Evolutionary conservation across 352 stramenopile species (phyloP), one percentile per base, ranked within the genome.

Genomic region (Phytophthora sojae): DNA sequence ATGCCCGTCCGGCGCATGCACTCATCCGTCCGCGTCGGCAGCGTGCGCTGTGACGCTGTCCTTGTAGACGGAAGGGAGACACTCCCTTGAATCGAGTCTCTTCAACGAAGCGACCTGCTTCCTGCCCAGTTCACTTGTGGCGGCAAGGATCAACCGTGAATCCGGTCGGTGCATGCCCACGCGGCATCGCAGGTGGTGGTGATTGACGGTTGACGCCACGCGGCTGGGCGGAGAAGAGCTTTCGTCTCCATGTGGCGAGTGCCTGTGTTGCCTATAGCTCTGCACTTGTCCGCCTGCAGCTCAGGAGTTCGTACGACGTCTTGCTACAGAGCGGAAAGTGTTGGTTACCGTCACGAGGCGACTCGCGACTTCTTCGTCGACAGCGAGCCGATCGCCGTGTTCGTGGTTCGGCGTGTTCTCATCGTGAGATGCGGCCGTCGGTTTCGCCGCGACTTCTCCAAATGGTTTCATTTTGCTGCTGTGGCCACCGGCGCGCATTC

Each of bases 401-500:
- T 70, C 9, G 15, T 32, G 14, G 7, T 19, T 67, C 26, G 30
- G 29, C 50, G 61, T 67, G 61, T 65, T 26, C 17, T 57, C 23
- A 50, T 64, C 39, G 39, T 47, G 39, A 60, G 53, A 53, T 60
- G 39, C 51, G 39, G 52, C 35, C 15, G 37, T 52, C 56, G 19
- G 53, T 49, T 25, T 64, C 45, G 17, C n/a, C 14, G 51, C 60
- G 61, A 67, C 51, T 67, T 61, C 17, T 61, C 37, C 50, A 67
- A 63, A n/a, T n/a, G 15, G 32, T 39, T 12, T 39, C 39, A 47
- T 47, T 47, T 39, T 3, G 32, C 32, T 39, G 32, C 32, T 39
- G 8, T 8, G 12, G 32, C 5, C 32, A 39, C 4, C 32, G 9
- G 9, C 32, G 8, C 12, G 2, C 32, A 39, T 14, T 11, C 12